phyloP scores from a whole-genome alignment of 2,329 filamentous ascomycete genomes.

The Fusarium succisae region DNA sequence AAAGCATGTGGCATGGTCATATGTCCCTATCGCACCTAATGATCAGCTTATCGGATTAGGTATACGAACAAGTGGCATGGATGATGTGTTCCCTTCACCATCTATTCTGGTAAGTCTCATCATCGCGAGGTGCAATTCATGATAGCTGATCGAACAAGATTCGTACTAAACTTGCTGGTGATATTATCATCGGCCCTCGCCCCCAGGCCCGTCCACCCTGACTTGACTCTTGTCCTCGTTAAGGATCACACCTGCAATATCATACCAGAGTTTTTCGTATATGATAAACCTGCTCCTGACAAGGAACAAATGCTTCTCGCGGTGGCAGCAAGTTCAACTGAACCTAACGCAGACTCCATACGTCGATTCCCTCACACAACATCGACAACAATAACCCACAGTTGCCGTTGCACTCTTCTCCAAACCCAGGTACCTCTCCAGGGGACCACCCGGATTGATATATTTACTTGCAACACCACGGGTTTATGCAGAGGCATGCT shows the following conservation, averaged over 20 bases:
- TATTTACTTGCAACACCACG: neutral
- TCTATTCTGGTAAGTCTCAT: neutral
- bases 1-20: neutral
- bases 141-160: neutral
- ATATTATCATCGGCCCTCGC: neutral
- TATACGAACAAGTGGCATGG: neutral
- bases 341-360: neutral
- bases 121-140: neutral
- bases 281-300: neutral
- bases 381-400: neutral
- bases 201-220: neutral
- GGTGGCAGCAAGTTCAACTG: too few relatives aligned
- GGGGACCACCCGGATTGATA: neutral
- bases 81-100: neutral
- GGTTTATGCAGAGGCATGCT: neutral
- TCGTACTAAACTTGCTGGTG: neutral
- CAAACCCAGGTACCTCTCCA: neutral
- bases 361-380: neutral
- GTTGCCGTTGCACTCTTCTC: neutral
- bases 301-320: neutral
- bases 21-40: neutral
- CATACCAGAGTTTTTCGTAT: neutral
- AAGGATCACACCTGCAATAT: neutral
- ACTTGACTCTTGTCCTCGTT: neutral
- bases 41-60: neutral